Percentiles rank a stretch among this genome's conserved stretches.
phyloP scores from a whole-genome alignment of 176 grass and related monocot species.

The Triticum turgidum region DNA sequence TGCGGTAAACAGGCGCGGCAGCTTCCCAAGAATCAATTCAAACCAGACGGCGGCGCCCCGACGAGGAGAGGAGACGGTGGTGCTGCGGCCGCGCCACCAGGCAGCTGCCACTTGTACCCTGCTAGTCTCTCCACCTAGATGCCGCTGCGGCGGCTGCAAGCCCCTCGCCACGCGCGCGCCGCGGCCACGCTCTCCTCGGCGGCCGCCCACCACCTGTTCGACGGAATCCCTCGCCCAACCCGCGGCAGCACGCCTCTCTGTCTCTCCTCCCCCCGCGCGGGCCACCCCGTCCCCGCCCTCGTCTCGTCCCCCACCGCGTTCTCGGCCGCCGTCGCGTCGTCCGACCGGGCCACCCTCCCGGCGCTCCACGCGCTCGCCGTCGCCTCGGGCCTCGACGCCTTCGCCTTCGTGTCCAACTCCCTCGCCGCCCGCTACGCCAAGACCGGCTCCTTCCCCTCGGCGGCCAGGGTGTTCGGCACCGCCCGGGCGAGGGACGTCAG shows the following conservation, averaged over 20 bases:
- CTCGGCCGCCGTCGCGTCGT: constrained; percentile 37
- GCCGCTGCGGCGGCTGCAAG: constrained; percentile 31
- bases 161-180: neutral
- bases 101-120: too few species aligned
- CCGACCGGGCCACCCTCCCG: constrained; percentile 16
- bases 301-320: constrained; percentile 38
- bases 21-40: too few species aligned
- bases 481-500: constrained; percentile 39
- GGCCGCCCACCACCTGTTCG: constrained; percentile 40
- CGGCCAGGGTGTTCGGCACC: constrained; percentile 41
- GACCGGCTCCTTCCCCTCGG: constrained; percentile 34
- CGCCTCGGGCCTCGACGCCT: constrained; percentile 49
- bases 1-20: too few species aligned
- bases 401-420: constrained; percentile 58
- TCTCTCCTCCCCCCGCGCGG: neutral
- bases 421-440: constrained; percentile 72
- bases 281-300: neutral
- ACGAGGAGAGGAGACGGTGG: too few species aligned
- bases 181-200: constrained; percentile 33
- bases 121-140: neutral
- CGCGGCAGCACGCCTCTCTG: neutral
- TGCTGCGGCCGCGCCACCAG: too few species aligned
- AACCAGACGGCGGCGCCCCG: too few species aligned
- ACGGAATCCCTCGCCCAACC: constrained; percentile 22
- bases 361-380: constrained; percentile 64